Evolutionary conservation across 2,329 filamentous ascomycete species (phyloP), one percentile per base, ranked within the genome.

Genomic region (Trichoderma lentiforme): DNA sequence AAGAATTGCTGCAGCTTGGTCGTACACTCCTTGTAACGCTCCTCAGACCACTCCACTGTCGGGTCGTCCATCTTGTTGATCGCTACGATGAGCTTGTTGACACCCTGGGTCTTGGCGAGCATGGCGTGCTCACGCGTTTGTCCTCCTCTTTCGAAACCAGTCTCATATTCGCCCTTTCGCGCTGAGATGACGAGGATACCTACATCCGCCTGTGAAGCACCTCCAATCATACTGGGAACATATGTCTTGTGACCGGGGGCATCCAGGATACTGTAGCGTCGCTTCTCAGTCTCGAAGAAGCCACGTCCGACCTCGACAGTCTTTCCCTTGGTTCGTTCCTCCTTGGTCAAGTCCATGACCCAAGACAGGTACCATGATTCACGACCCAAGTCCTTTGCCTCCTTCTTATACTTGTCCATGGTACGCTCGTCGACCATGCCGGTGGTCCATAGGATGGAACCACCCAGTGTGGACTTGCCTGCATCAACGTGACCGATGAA

Each of bases 1-100:
- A 99, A 84, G 86, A 97, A 98, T 76, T 91, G 88, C 18, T 90
- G 82, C 64, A 99, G 89, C 85, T 98, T 99, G 76, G 91, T 91
- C 4, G 91, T 95, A 83, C 96, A 99, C 84, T 99, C 96, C 79
- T 93, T 91, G 85, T 94, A 99, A 71, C 96, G 91, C 53, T 93
- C 93, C 77, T 98, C 90, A 70, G 93, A 96, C 97, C 97, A 99
- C 79, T 97, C 90, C 66, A 99, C 97, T 3, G 96, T 99, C 12
- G 92, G 86, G 80, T 99, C 96, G 80, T 99, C 96, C 97, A 99
- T 99, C 88, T 99, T 99, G 89, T 99, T 99, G 81, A 98, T 95
- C 68, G 89, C 96, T 34, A 99, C 91, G 60, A 98, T 87, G 71
- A 99, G 88, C 85, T 98, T 98, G 87, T 97, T 97, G 73, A 99